Evolutionary conservation across 306 rosid genomes (phyloP).

Genomic region (Amphicarpaea edgeworthii): DNA sequence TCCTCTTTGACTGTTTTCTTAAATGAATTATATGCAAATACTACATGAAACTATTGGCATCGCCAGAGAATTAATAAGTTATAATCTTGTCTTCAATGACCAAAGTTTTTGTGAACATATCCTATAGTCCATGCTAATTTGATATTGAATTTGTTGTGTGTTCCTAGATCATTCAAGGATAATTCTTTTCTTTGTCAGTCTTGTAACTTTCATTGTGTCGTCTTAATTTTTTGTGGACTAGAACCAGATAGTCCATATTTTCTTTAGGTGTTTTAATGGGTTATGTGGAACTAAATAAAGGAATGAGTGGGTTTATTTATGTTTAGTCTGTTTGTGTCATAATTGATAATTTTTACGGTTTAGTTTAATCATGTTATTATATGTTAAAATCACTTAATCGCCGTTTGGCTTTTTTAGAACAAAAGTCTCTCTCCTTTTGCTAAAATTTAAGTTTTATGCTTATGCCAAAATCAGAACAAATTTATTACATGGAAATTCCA

Average conservation of each 20-base stretch:
- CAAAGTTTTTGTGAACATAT: too few species aligned
- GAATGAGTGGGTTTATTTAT: constrained; percentile 7
- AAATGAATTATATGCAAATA: constrained; percentile 30
- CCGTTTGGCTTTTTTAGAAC: background rate
- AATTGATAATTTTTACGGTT: background rate
- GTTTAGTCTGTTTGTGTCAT: background rate
- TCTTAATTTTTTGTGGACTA: background rate
- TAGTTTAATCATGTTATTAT: background rate
- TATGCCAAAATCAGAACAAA: constrained; percentile 16
- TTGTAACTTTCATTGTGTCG: background rate
- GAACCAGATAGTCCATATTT: constrained; percentile 1
- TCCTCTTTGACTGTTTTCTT: background rate
- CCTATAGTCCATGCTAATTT: background rate
- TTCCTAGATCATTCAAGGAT: background rate
- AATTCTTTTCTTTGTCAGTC: background rate
- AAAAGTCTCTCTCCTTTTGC: background rate
- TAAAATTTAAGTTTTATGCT: constrained; percentile 4
- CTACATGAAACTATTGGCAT: constrained; percentile 3
- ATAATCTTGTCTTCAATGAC: too few species aligned
- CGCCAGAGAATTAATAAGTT: too few species aligned
- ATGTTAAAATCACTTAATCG: background rate
- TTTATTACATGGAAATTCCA: constrained; percentile 1
- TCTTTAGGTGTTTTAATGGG: background rate
- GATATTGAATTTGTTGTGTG: background rate
- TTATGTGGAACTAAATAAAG: background rate